A percentile compares a stretch with the other conserved stretches of the same genome.
phyloP scores from a whole-genome alignment of 2,329 filamentous ascomycete species.

The Stachybotrys echinatus region DNA sequence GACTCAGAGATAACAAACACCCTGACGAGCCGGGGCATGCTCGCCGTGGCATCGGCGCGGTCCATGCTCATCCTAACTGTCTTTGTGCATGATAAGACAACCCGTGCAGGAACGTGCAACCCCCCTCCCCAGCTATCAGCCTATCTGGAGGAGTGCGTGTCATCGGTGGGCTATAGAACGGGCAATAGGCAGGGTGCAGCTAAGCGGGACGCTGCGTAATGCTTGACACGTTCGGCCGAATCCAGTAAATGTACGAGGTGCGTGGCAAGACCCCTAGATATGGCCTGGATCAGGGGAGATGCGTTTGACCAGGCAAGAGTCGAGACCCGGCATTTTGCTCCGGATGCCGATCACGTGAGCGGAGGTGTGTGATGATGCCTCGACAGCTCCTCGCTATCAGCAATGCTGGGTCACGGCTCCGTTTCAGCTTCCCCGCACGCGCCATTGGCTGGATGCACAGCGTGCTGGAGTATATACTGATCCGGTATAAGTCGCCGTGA shows the following conservation, averaged over 20 bases:
- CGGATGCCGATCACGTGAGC: slow-evolving; percentile 16
- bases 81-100: slow-evolving; percentile 1
- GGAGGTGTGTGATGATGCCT: neutral
- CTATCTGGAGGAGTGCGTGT: no score
- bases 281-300: neutral
- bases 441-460: slow-evolving; percentile 1
- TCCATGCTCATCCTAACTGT: neutral
- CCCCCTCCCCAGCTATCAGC: neutral
- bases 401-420: no score
- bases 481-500: neutral
- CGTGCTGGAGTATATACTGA: slow-evolving; percentile 1
- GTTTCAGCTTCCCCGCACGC: no score
- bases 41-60: neutral
- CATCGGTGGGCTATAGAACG: neutral
- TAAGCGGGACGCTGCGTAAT: neutral
- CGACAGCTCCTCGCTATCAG: no score
- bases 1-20: neutral
- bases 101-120: neutral
- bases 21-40: neutral
- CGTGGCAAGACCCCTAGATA: neutral
- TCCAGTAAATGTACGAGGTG: neutral
- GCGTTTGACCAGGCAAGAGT: neutral
- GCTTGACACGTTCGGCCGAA: neutral
- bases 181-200: neutral
- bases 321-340: slow-evolving; percentile 3